Base-by-base conservation (phyloP, 2,329 filamentous ascomycete genomes). In the Orbilia javanica region DNA sequence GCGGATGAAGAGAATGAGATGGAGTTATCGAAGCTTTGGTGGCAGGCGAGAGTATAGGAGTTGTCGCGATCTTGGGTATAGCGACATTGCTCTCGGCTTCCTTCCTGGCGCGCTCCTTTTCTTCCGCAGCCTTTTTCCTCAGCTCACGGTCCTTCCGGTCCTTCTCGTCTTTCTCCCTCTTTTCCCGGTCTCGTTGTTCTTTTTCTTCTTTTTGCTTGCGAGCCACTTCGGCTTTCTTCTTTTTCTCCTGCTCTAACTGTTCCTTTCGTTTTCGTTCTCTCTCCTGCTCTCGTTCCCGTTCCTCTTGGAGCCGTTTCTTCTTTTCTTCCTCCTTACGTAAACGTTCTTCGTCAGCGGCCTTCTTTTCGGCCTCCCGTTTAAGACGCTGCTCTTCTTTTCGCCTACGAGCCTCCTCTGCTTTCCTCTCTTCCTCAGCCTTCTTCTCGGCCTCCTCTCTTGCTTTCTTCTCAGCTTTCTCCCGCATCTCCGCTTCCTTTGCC, bases 351-450 rank as follows among this genome's bases (percentile, higher is more conserved):
- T 98, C 96, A 80, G 93, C 93, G 29, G 92, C 92, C 84, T 93
- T 96, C 84, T 91, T 93, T 84, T 96, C 93, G 2, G 93, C 92
- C 83, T 99, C 96, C 82, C 91, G 93, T 85, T 96, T 97, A 86
- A 90, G 93, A 55, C 93, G 90, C 84, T 94, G 95, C 85, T 98
- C 95, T 83, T 99, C 96, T 50, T 91, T 91, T 85, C 91, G 96
- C 80, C 88, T 88, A 81, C 90, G 90, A 82, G 93, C 91, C 84
- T 98, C 94, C 82, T 96, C 93, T 20, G 89, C 86, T 82, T 91
- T 92, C 84, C 91, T 91, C 82, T 91, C 90, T 83, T 97, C 94
- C 3, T 91, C 89, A 60, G 90, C 92, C 80, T 91, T 89, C 52
- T 89, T 87, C 57, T 92, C 91, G 46, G 91, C 91, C 83, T 97